Evolutionary conservation across 2,329 filamentous ascomycete species (phyloP).

Genomic region (Cladophialophora psammophila): DNA sequence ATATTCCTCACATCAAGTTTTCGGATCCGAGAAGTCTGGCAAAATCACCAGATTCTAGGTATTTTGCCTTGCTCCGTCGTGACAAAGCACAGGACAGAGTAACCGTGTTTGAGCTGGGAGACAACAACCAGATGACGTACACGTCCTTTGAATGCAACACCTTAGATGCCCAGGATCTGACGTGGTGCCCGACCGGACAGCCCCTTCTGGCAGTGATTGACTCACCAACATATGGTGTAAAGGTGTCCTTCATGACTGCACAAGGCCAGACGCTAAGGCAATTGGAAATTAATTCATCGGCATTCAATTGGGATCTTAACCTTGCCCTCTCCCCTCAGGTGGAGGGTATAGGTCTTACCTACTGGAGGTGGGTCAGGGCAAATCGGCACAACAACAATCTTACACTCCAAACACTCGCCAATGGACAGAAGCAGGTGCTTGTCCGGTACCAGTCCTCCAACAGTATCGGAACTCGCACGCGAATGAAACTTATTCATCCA

Average conservation of each 20-base stretch:
- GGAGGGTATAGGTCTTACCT: slow-evolving; percentile 30
- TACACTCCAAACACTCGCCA: slow-evolving; percentile 28
- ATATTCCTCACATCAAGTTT: slow-evolving; percentile 37
- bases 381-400: slow-evolving; percentile 1
- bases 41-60: slow-evolving; percentile 18
- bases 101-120: slow-evolving; percentile 29
- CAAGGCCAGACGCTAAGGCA: slow-evolving; percentile 37
- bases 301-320: slow-evolving; percentile 13
- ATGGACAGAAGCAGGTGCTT: slow-evolving; percentile 33
- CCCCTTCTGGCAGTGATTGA: slow-evolving; percentile 37
- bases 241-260: slow-evolving; percentile 37
- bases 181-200: slow-evolving; percentile 34
- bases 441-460: slow-evolving; percentile 27
- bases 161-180: slow-evolving; percentile 36
- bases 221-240: slow-evolving; percentile 34
- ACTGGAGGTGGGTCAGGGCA: slow-evolving; percentile 24
- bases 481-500: slow-evolving; percentile 30
- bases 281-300: slow-evolving; percentile 30
- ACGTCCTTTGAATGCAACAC: slow-evolving; percentile 35
- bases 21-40: slow-evolving; percentile 30
- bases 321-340: not conserved
- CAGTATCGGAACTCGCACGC: slow-evolving; percentile 20
- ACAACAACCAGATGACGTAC: slow-evolving; percentile 21
- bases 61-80: slow-evolving; percentile 34
- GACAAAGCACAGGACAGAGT: slow-evolving; percentile 35